Conservation (phyloP, 768 basidiomycete genomes). For the Mycena galopus region DNA sequence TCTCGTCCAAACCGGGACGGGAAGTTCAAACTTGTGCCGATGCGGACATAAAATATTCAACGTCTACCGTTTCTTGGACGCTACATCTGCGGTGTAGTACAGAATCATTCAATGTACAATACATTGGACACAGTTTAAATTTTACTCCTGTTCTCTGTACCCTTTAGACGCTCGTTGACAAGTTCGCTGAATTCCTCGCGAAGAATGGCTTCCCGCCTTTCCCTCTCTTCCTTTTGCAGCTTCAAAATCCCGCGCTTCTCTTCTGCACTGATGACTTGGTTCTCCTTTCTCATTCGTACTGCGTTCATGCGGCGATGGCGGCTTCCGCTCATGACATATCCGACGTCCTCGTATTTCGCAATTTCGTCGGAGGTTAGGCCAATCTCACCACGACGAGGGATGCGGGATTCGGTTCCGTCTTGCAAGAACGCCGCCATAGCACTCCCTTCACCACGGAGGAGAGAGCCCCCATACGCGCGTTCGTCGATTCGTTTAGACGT, state of each 20-base stretch:
- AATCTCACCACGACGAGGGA: conserved; percentile 99
- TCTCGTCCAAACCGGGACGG: background rate
- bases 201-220: conserved; percentile 89
- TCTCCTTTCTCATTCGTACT: conserved; percentile 98
- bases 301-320: conserved; percentile 98
- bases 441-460: conserved; percentile 94
- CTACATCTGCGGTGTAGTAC: background rate
- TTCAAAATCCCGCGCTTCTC: conserved; percentile 98
- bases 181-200: conserved; percentile 92
- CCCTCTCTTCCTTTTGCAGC: conserved; percentile 93
- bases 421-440: conserved; percentile 98
- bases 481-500: conserved; percentile 76
- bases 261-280: conserved; percentile 98
- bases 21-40: too few species aligned
- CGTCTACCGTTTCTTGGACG: too few species aligned
- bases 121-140: conserved; percentile 8
- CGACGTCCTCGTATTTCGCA: conserved; percentile 86
- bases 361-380: conserved; percentile 92
- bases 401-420: conserved; percentile 86
- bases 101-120: background rate
- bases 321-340: conserved; percentile 98
- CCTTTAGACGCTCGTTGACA: conserved; percentile 81
- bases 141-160: conserved; percentile 37
- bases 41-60: too few species aligned
- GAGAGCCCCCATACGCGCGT: conserved; percentile 88